Base-by-base conservation (phyloP, 2,329 filamentous ascomycete species). In the Cladorrhinum sp. region DNA sequence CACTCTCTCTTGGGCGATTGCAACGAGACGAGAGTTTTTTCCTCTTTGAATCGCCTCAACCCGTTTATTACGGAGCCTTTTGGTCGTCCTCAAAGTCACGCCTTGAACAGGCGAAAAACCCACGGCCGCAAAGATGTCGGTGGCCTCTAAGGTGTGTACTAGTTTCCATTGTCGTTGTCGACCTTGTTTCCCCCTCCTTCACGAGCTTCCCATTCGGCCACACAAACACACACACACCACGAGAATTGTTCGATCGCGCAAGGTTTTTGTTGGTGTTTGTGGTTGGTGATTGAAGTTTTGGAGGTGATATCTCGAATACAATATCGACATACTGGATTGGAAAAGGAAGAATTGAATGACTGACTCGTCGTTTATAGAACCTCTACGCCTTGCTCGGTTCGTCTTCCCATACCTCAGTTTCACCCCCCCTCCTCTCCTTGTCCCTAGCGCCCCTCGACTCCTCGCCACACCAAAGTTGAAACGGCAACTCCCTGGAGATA, bases 301-400 rank as follows among this genome's bases (percentile, higher is more conserved):
- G 52, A 56, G 12, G 22, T 45, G 20, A 36, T 12, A n/a, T 18
- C 20, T 22, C 10, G 23, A n/a, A 45, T 16, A 3, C 41, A 27
- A 41, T 38, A 57, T 36, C 32, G 16, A 12, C 32, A 36, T 36
- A 13, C 9, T 59, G 5, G 16, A 45, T 45, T 45, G 41, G 20
- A 45, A n/a, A 20, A 20, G 8, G 16, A 18, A 32, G 57, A 36
- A 45, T 13, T 41, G 48, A 53, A 67, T 36, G 32, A 36, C 72
- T 74, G 68, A 74, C 62, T 61, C 51, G 58, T 62, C 23, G 25
- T 32, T 41, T 45, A 24, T 70, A 98, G 95, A 99, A 99, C 86
- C 88, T 91, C 75, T 98, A 91, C 86, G 93, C 95, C 86, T 89
- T 96, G 83, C 92, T 99, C 85, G 93, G 95, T 98, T 96, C 74